Percentiles rank a stretch among this genome's conserved stretches.
phyloP scores from a whole-genome alignment of 1,284 basidiomycete genomes.

The Phaffia rhodozyma region DNA sequence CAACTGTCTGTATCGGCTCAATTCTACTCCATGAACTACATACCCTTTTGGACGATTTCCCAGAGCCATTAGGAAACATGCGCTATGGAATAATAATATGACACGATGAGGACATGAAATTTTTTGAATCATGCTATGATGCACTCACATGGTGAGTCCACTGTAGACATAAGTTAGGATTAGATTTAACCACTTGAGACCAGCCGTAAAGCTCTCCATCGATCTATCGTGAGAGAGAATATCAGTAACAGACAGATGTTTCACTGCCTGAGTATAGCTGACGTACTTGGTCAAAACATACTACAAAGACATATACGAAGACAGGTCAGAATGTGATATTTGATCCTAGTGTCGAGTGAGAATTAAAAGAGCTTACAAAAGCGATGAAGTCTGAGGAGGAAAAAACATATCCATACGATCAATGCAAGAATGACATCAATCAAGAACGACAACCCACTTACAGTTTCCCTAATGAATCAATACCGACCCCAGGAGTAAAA shows the following conservation, averaged over 20 bases:
- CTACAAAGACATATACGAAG: no score
- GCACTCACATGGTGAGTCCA: no score
- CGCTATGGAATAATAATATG: conserved; percentile 39
- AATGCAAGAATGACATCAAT: conserved; percentile 89
- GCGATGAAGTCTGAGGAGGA: conserved; percentile 19
- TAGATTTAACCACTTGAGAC: conserved; percentile 3
- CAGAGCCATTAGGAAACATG: conserved; percentile 90
- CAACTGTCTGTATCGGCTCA: background rate
- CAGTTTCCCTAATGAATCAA: background rate
- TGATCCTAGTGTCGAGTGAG: background rate
- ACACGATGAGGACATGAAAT: background rate
- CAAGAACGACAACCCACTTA: conserved; percentile 50
- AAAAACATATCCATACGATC: background rate
- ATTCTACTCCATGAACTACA: conserved; percentile 29
- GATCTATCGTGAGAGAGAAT: conserved; percentile 61
- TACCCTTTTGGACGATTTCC: conserved; percentile 87
- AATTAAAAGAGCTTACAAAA: background rate
- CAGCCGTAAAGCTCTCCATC: conserved; percentile 52
- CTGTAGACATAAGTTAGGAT: conserved; percentile 19
- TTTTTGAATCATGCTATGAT: background rate
- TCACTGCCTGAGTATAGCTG: conserved; percentile 2
- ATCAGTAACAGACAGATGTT: conserved; percentile 54
- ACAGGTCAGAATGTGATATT: no score
- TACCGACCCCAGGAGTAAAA: conserved; percentile 1
- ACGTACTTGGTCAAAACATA: no score